Conservation (phyloP, 2,329 filamentous ascomycete genomes). For the Aspergillus brasiliensis region DNA sequence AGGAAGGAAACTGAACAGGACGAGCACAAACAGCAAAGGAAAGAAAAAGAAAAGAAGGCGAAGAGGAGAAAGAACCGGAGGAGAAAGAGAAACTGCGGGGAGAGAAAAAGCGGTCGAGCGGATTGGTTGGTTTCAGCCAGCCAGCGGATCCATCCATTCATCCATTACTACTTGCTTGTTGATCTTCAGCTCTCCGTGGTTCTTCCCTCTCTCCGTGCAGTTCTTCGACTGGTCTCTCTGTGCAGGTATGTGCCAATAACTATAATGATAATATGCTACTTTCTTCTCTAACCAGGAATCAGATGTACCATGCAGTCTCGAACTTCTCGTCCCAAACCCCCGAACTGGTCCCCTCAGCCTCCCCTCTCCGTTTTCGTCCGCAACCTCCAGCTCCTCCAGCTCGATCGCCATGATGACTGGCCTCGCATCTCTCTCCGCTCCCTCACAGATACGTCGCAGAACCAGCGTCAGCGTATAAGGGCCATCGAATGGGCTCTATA, state of each 20-base stretch:
- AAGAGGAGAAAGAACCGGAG: slow-evolving; percentile 4
- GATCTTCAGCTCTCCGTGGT: not conserved
- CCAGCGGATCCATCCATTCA: not conserved
- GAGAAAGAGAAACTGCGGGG: slow-evolving; percentile 10
- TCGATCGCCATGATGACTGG: slow-evolving; percentile 78
- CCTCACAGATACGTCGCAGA: slow-evolving; percentile 69
- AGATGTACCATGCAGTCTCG: slow-evolving; percentile 36
- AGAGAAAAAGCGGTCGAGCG: slow-evolving; percentile 10
- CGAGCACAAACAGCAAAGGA: slow-evolving; percentile 11
- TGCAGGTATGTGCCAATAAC: no score
- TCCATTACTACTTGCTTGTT: not conserved
- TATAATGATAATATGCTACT: not conserved
- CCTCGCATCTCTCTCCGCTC: slow-evolving; percentile 71
- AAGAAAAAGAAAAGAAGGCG: slow-evolving; percentile 5
- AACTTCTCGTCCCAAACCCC: slow-evolving; percentile 33
- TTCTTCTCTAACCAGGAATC: not conserved
- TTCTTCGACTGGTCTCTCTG: not conserved
- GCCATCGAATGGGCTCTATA: slow-evolving; percentile 90
- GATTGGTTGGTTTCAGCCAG: not conserved
- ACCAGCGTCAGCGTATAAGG: slow-evolving; percentile 79
- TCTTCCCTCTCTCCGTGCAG: not conserved
- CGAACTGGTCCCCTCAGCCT: slow-evolving; percentile 49
- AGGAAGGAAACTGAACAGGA: not conserved
- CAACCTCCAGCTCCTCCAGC: slow-evolving; percentile 79
- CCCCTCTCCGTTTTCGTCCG: slow-evolving; percentile 72